phyloP scores from a whole-genome alignment of 2,329 filamentous ascomycete genomes.

The Ophiocordyceps camponoti-leonardi region DNA sequence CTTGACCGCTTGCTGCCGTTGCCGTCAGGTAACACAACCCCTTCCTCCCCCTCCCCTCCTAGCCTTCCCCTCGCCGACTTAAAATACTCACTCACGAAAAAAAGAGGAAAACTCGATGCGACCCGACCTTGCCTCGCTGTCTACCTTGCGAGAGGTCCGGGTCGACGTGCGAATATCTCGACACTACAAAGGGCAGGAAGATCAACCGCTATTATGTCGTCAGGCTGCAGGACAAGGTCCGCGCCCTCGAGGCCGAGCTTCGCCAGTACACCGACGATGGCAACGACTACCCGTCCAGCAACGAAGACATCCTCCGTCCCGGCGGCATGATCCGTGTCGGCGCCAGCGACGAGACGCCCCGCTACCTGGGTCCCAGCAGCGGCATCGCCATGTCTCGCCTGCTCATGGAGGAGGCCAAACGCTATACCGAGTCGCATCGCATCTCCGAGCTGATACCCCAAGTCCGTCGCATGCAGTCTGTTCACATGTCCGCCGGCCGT shows the following conservation, averaged over 20 bases:
- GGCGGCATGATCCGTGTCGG: conserved; percentile 73
- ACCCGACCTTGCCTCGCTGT: conserved; percentile 80
- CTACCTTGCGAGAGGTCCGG: conserved; percentile 84
- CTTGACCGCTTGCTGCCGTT: conserved; percentile 63
- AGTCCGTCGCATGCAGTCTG: conserved; percentile 42
- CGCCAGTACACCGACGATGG: conserved; percentile 65
- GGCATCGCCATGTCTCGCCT: conserved; percentile 89
- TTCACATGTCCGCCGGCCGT: conserved; percentile 33
- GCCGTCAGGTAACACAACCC: conserved; percentile 46
- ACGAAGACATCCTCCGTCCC: conserved; percentile 73
- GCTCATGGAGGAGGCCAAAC: conserved; percentile 92
- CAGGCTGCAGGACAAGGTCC: conserved; percentile 73
- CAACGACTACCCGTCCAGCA: conserved; percentile 47
- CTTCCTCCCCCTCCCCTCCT: neutral
- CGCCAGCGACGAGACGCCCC: conserved; percentile 69
- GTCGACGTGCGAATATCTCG: conserved; percentile 86
- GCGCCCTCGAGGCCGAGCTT: conserved; percentile 66
- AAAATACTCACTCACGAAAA: too few relatives aligned
- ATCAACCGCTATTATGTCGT: conserved; percentile 88
- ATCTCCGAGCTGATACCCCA: conserved; percentile 87
- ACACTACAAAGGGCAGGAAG: conserved; percentile 69
- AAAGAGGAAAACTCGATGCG: conserved; percentile 89
- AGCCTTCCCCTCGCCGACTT: too few relatives aligned
- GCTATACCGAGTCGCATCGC: conserved; percentile 75
- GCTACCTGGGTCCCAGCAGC: conserved; percentile 84